These are phyloP conservation scores for Coemansia erecta DNA, from an alignment of 192 early-diverging fungal species.

Conservation along the genomic window DNA sequence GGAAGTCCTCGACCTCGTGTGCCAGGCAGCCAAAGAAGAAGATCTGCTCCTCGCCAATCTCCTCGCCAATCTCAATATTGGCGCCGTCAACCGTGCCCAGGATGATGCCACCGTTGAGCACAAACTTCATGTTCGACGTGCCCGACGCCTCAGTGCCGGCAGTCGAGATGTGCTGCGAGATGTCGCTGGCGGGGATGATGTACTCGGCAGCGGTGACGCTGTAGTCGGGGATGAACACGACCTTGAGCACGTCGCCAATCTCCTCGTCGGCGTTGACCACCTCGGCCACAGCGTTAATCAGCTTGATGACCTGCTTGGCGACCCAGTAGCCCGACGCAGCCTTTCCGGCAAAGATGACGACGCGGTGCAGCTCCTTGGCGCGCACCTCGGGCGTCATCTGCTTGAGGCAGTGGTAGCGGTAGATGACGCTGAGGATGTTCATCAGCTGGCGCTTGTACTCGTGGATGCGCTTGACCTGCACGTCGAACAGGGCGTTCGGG, in stretches of 20 bases:
- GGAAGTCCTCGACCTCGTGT: slow-evolving; percentile 89
- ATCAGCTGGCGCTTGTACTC: slow-evolving; percentile 99
- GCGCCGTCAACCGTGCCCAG: slow-evolving; percentile 97
- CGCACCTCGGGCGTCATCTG: slow-evolving; percentile 69
- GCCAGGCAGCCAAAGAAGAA: slow-evolving; percentile 94
- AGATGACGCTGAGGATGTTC: slow-evolving; percentile 95
- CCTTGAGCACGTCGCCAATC: slow-evolving; percentile 83
- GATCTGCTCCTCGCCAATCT: slow-evolving; percentile 96
- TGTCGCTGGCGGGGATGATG: slow-evolving; percentile 95
- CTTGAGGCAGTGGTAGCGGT: slow-evolving; percentile 88
- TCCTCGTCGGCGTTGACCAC: slow-evolving; percentile 84
- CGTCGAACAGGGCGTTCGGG: slow-evolving; percentile 91
- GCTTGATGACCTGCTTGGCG: slow-evolving; percentile 98
- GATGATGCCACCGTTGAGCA: slow-evolving; percentile 96
- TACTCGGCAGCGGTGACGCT: slow-evolving; percentile 96
- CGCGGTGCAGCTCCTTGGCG: slow-evolving; percentile 62
- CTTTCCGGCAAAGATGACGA: slow-evolving; percentile 96
- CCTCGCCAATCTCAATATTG: slow-evolving; percentile 98
- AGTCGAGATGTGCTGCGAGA: slow-evolving; percentile 99
- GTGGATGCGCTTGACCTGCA: slow-evolving; percentile 98
- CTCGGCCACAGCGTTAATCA: slow-evolving; percentile 92
- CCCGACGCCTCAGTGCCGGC: slow-evolving; percentile 99
- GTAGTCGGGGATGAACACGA: slow-evolving; percentile 98
- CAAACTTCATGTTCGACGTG: slow-evolving; percentile 99
- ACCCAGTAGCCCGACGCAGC: slow-evolving; percentile 97